Conservation (phyloP, 2,329 filamentous ascomycete species). For the Fusarium oxysporum region DNA sequence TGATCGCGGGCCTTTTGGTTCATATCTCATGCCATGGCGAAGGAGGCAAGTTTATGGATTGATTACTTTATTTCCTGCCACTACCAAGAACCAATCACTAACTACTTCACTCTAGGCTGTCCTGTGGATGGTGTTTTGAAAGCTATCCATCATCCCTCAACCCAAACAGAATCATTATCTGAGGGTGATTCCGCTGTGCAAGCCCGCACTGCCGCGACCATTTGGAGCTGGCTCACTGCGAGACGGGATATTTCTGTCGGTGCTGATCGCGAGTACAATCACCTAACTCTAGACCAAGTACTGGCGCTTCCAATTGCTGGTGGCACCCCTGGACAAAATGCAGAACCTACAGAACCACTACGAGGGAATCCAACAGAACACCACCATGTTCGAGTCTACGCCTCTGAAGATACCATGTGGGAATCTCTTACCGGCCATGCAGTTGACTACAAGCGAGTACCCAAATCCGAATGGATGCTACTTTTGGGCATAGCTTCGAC, state of each 20-base stretch:
- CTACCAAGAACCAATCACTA: conserved; percentile 12
- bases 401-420: conserved; percentile 69
- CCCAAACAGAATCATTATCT: conserved; percentile 28
- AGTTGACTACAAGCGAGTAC: conserved; percentile 68
- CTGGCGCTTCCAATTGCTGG: conserved; percentile 35
- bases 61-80: not conserved
- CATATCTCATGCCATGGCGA: conserved; percentile 54
- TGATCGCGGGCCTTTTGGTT: conserved; percentile 52
- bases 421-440: conserved; percentile 69
- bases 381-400: conserved; percentile 54
- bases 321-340: conserved; percentile 15
- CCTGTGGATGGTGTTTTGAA: conserved; percentile 48
- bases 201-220: conserved; percentile 46
- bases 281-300: conserved; percentile 54
- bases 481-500: conserved; percentile 68
- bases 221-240: conserved; percentile 53
- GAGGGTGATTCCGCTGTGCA: conserved; percentile 30
- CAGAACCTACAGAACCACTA: not conserved
- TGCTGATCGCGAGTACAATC: conserved; percentile 47
- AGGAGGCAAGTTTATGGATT: conserved; percentile 48
- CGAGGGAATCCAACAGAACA: not conserved
- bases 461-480: conserved; percentile 69
- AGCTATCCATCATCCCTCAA: conserved; percentile 46
- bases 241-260: conserved; percentile 54
- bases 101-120: conserved; percentile 44